Percentiles rank a stretch among this genome's conserved stretches.
These are phyloP conservation scores for Copromyces sp. DNA, from an alignment of 495 filamentous ascomycete species.

Conservation along the genomic window DNA sequence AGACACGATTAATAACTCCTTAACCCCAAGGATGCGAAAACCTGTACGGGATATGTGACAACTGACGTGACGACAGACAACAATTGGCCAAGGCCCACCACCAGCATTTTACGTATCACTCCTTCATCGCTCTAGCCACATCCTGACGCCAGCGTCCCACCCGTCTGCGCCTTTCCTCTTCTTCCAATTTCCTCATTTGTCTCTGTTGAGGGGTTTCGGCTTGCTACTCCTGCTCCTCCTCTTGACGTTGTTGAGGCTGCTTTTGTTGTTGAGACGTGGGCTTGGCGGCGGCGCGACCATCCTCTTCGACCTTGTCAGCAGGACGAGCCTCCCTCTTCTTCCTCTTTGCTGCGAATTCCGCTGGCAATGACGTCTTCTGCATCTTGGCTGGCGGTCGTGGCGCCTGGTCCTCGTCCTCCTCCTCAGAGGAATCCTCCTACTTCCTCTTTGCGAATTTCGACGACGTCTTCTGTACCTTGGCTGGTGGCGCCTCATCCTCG, in stretches of 20 bases:
- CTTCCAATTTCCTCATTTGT: background rate
- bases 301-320: background rate
- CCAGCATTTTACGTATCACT: background rate
- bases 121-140: background rate
- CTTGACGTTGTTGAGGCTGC: too few species aligned
- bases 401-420: slow-evolving; percentile 22
- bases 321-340: slow-evolving; percentile 17
- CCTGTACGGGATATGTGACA: background rate
- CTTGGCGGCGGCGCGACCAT: background rate
- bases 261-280: background rate
- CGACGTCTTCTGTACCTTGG: slow-evolving; percentile 26
- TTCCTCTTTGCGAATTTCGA: slow-evolving; percentile 19
- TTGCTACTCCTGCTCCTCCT: too few species aligned
- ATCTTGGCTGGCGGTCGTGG: slow-evolving; percentile 26
- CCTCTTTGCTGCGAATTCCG: slow-evolving; percentile 17
- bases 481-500: slow-evolving; percentile 20
- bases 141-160: background rate
- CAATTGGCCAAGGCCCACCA: background rate
- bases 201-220: background rate
- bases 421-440: slow-evolving; percentile 17
- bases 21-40: background rate
- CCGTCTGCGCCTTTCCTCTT: background rate
- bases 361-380: slow-evolving; percentile 17
- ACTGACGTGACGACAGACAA: background rate
- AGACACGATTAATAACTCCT: background rate